These are phyloP conservation scores for Geotrichum restrictum DNA, from an alignment of 1,139 yeast species.

Conservation along the genomic window DNA sequence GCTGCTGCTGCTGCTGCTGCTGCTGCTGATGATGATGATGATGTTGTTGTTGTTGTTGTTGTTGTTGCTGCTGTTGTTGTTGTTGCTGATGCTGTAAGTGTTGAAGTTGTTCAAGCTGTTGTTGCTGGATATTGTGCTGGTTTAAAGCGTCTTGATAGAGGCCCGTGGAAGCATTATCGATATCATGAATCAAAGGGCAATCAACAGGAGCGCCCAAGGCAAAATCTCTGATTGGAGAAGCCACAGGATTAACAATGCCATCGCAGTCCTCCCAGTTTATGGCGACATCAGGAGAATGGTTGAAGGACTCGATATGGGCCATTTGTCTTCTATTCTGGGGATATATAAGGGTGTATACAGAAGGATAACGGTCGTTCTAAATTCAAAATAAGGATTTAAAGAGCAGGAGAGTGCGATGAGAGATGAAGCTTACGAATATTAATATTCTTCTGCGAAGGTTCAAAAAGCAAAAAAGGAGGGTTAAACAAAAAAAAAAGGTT, in stretches of 20 bases:
- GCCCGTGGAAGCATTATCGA: background rate
- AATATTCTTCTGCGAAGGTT: too few relatives aligned
- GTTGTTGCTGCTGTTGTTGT: slow-evolving; percentile 2
- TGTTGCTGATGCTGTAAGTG: background rate
- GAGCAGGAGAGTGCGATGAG: too few relatives aligned
- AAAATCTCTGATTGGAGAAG: background rate
- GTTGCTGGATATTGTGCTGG: background rate
- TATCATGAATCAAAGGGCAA: background rate
- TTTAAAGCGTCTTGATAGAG: background rate
- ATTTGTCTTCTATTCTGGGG: too few relatives aligned
- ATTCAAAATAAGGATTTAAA: too few relatives aligned
- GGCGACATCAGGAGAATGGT: background rate
- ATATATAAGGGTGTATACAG: too few relatives aligned
- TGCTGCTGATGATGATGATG: too few relatives aligned
- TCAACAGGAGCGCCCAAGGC: background rate
- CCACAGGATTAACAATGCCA: slow-evolving; percentile 1
- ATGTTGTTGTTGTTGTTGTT: background rate
- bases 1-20: background rate
- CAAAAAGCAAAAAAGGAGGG: too few relatives aligned
- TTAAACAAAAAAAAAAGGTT: too few relatives aligned
- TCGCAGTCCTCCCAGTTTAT: slow-evolving; percentile 18
- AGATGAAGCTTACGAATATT: too few relatives aligned
- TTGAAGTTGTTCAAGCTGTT: background rate
- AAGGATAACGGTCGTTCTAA: too few relatives aligned
- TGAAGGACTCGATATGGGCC: background rate